Evolutionary conservation across 31 red algal genomes (phyloP), one percentile per base, ranked within the genome.

Genomic region (Odonthalia washingtoniensis): DNA sequence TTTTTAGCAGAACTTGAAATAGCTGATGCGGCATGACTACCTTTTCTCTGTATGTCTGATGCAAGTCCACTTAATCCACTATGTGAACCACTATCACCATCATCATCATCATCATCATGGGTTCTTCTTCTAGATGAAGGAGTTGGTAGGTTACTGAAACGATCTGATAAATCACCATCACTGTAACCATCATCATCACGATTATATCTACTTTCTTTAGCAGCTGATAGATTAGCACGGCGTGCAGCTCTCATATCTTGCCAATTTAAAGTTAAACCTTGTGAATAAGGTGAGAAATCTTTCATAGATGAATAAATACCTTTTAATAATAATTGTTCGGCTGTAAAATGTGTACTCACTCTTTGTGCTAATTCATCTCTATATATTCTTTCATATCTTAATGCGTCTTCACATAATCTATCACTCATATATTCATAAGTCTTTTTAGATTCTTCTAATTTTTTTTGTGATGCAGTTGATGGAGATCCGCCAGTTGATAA

Each of bases 321-420:
- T 16, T 87, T 87, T 21, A 91, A 34, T 45, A 90, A 87, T 43
- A 86, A 83, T 49, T 91, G 87, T 64, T 95, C 87, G 6, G 93
- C 93, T 68, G 83, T 83, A 52, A 95, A 95, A 46, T 95, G 93
- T 28, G 86, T 75, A 9, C 87, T 81, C n/a, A 95, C 93, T 76
- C 93, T 87, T 72, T 95, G 93, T 40, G 93, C 87, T 45, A 95
- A 83, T 77, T 95, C 93, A 34, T 96, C 94, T 1, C 94, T 78
- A 45, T 96, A 96, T 31, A 93, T 77, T 67, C 40, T 77, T 72
- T 96, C 94, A 52, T 91, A 96, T 0, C 87, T 83, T 21, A 96
- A 78, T 4, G 94, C 89, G 49, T 92, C 88, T 45, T 96, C 94
- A 44, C 87, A 90, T 32, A 96, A 65, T 27, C 85, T 77, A 45